These are phyloP conservation scores for Lepidopterella palustris DNA, from an alignment of 495 filamentous ascomycete genomes.

Conservation along the genomic window DNA sequence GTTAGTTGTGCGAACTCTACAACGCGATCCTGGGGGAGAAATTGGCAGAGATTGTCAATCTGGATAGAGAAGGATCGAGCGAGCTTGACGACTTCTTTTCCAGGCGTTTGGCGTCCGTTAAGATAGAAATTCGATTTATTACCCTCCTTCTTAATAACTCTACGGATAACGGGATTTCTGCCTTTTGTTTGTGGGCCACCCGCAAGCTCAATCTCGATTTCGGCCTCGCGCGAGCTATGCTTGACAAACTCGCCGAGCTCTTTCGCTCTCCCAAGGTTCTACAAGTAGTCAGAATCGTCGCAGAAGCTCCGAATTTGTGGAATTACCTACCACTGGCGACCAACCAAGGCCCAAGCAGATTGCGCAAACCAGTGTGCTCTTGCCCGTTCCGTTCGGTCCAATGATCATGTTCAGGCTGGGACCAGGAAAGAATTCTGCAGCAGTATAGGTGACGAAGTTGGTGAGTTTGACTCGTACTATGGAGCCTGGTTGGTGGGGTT, in stretches of 20 bases:
- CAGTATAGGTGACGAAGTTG: conserved; percentile 95
- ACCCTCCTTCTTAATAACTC: conserved; percentile 71
- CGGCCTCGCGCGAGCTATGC: conserved; percentile 69
- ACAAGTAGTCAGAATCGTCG: background rate
- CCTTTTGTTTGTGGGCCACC: conserved; percentile 42
- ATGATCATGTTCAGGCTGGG: conserved; percentile 98
- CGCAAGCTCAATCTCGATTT: conserved; percentile 83
- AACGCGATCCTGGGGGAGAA: conserved; percentile 93
- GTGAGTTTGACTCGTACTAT: conserved; percentile 79
- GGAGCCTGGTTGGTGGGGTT: conserved; percentile 64
- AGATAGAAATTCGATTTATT: conserved; percentile 71
- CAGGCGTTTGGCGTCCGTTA: conserved; percentile 52
- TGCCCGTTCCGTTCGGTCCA: conserved; percentile 94
- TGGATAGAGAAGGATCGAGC: conserved; percentile 72
- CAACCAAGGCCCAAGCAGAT: conserved; percentile 92
- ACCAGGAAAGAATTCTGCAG: conserved; percentile 80
- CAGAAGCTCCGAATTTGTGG: background rate
- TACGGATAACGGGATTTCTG: conserved; percentile 63
- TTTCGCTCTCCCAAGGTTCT: conserved; percentile 82
- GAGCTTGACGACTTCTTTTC: conserved; percentile 56
- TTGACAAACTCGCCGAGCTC: conserved; percentile 88
- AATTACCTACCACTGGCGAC: conserved; percentile 52
- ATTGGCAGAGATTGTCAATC: conserved; percentile 96
- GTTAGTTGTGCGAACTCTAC: conserved; percentile 85
- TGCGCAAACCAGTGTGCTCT: conserved; percentile 94